These are phyloP conservation scores for Leucogyrophana mollusca DNA, from an alignment of 768 basidiomycete species.

Conservation along the genomic window DNA sequence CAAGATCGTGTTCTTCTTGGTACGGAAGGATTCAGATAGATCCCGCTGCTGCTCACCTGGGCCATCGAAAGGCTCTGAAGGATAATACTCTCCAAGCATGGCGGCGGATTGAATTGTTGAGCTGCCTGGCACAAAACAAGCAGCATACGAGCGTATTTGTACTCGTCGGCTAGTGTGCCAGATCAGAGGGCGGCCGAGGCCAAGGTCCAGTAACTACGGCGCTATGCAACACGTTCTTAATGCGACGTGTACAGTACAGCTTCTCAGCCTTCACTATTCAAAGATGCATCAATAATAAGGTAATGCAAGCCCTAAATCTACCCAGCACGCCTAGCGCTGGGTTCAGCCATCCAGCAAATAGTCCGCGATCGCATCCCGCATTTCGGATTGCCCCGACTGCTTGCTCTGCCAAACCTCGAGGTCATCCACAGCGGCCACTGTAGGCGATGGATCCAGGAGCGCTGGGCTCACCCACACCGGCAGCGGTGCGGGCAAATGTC, in stretches of 20 bases:
- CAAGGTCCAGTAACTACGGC: too few species aligned
- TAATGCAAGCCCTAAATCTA: too few species aligned
- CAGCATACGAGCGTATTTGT: slow-evolving; percentile 20
- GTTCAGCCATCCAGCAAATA: slow-evolving; percentile 36
- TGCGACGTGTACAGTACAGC: too few species aligned
- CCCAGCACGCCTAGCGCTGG: background rate
- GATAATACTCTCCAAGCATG: slow-evolving; percentile 28
- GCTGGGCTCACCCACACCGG: slow-evolving; percentile 25
- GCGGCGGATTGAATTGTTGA: too few species aligned
- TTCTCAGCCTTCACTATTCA: background rate
- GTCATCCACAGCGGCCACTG: background rate
- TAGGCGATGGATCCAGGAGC: background rate
- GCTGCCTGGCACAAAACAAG: too few species aligned
- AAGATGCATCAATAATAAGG: too few species aligned
- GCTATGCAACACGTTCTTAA: background rate
- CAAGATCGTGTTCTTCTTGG: slow-evolving; percentile 71
- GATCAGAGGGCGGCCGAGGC: background rate
- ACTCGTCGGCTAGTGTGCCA: slow-evolving; percentile 25
- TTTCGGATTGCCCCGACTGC: slow-evolving; percentile 31
- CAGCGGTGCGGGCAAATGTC: slow-evolving; percentile 15
- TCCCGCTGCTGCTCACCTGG: slow-evolving; percentile 17
- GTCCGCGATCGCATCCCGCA: slow-evolving; percentile 36
- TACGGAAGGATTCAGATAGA: slow-evolving; percentile 19
- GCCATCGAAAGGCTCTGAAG: slow-evolving; percentile 15
- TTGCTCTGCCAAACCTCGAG: slow-evolving; percentile 31